Conservation (phyloP, 441 rosid species). For the Mallotus japonicus region DNA sequence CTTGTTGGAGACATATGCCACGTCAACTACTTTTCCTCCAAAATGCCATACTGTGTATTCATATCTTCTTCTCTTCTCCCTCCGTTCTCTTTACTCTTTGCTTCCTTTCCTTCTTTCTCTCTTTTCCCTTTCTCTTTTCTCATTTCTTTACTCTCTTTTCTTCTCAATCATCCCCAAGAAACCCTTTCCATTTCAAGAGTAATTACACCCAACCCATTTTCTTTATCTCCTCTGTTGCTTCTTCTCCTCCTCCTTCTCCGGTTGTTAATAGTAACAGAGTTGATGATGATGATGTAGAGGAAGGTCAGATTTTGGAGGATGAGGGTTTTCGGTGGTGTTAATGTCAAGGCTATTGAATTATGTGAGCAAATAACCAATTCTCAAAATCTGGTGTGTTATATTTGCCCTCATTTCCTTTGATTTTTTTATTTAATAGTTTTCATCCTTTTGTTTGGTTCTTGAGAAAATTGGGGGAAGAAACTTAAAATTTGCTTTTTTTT, state of each 20-base stretch:
- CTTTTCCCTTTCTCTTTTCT: too few relatives aligned
- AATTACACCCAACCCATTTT: too few relatives aligned
- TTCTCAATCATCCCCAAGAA: too few relatives aligned
- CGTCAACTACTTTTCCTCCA: too few relatives aligned
- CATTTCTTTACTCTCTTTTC: too few relatives aligned
- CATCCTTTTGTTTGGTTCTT: slow-evolving; percentile 34
- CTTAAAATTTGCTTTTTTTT: neutral
- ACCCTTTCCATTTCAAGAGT: too few relatives aligned
- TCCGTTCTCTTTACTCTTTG: too few relatives aligned
- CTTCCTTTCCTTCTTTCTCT: too few relatives aligned
- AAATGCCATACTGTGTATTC: too few relatives aligned
- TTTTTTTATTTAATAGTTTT: neutral
- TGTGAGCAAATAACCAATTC: slow-evolving; percentile 3
- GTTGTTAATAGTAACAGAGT: slow-evolving; percentile 12
- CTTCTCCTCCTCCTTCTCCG: neutral
- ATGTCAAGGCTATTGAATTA: slow-evolving; percentile 25
- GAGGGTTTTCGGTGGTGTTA: slow-evolving; percentile 31
- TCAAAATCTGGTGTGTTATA: slow-evolving; percentile 71
- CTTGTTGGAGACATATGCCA: too few relatives aligned
- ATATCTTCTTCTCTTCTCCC: too few relatives aligned
- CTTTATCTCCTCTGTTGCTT: neutral
- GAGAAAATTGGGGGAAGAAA: slow-evolving; percentile 19
- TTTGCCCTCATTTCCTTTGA: slow-evolving; percentile 24
- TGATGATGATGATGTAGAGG: slow-evolving; percentile 85
- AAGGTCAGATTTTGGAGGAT: slow-evolving; percentile 96